Evolutionary conservation across 164 flowering plant genomes (phyloP), one percentile per base, ranked within the genome.

Genomic region (Sextonia rubra): DNA sequence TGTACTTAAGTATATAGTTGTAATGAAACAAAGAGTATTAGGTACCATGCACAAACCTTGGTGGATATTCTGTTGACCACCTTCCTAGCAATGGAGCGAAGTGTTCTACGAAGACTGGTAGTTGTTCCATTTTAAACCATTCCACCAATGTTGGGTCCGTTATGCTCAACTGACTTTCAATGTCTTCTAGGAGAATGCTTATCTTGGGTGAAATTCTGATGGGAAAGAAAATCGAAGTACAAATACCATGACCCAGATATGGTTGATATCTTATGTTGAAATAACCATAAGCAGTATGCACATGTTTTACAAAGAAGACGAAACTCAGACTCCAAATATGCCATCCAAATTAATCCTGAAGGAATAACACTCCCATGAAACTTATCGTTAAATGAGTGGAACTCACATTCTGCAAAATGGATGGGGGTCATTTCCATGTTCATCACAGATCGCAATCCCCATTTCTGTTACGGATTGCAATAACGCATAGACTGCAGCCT

Each of bases 401-500:
- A 75, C 90, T 85, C 81, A 88, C 92, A 90, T 81, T 27, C 81
- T 77, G 23, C 44, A 71, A 68, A 87, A 87, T 70, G 80, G 74
- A 56, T 79, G 81, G 23, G 77, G 69, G 17, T 79, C 67, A 73
- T 73, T 52, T 22, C 60, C 71, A 60, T 81, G 75, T 52, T 82
- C 83, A 20, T 70, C 83, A 58, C 81, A 81, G 62, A 75, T 86
- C 82, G 75, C 76, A 30, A 74, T 58, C 69, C 82, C 83, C 68
- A 74, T 77, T 73, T 83, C 81, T 37, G 82, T 78, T 48, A 83
- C 85, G n/a, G 86, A 78, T 76, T 76, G 83, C 63, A 90, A 73
- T 79, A 88, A 75, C 52, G 88, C 87, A 80, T 81, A 87, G 17
- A 81, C 83, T 64, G 91, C 91, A 25, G 84, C 92, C 94, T 90